Base-by-base conservation (phyloP, 345 rosid genomes). In the Pugionium dolabratum region DNA sequence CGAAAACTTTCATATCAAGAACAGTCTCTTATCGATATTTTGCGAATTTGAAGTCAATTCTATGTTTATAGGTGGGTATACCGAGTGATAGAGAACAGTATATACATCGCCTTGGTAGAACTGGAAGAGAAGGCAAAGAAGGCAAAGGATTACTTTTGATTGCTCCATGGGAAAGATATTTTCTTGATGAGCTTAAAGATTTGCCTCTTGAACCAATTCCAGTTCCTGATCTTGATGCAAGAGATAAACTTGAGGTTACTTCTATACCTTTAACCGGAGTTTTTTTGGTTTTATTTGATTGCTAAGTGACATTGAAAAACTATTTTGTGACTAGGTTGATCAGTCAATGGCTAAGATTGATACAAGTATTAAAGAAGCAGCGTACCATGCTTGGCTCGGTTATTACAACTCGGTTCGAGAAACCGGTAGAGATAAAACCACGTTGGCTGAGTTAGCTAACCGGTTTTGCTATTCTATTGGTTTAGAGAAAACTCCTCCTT, bases 381-480 rank as follows among this genome's bases (percentile, higher is more conserved):
- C 97, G 9, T 95, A 89, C 79, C 95, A 89, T 79, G 88, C 95
- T 48, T 95, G 99, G 96, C 94, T 95, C 41, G 93, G 91, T 41
- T 95, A 91, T 46, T 95, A 94, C 59, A 91, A 83, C 80, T 91
- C 97, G 2, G 82, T 95, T 77, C 75, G 83, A 55, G 85, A 87
- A 78, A 89, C 85, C 11, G 91, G 97, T 59, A 74, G 99, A 67
- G 96, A 89, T 59, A 95, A 95, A 71, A 95, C 95, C 31, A 82
- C 82, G 0, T 86, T 95, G 5, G 96, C 84, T 1, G 97, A 87
- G 79, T 84, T 89, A 54, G 96, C 96, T 50, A 83, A 71, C 58
- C 83, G 46, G 66, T 95, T 95, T 74, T 80, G 85, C 1, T 71
- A 78, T 49, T 95, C 97, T 10, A 88, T 95, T 25, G 97, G 99